Conservation (phyloP, 139 green algal species). For the Bryopsis sp. region DNA sequence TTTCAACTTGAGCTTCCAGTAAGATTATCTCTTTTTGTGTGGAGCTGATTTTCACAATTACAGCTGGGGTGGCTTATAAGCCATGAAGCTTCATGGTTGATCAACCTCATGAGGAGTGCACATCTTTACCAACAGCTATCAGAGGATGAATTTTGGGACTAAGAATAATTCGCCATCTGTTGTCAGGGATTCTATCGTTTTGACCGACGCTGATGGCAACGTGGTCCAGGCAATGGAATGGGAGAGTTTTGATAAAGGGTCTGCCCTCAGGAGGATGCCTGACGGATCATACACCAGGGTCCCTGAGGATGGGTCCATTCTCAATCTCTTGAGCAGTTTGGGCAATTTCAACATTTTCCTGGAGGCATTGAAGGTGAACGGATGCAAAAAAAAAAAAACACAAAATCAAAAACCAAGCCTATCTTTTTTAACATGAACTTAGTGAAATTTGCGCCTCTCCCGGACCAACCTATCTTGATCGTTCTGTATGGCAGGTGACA, state of each 20-base stretch:
- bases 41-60: no score
- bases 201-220: background rate
- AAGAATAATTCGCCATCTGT: slow-evolving; percentile 27
- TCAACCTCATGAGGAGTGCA: background rate
- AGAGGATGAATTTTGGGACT: background rate
- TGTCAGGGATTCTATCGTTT: background rate
- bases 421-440: no score
- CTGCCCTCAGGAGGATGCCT: background rate
- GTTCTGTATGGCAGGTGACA: no score
- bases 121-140: background rate
- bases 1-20: slow-evolving; percentile 33
- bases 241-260: background rate
- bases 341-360: slow-evolving; percentile 41
- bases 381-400: no score
- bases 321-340: slow-evolving; percentile 26
- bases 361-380: slow-evolving; percentile 39
- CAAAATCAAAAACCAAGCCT: no score
- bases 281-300: background rate
- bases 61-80: no score
- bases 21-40: no score
- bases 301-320: slow-evolving; percentile 20
- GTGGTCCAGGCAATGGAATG: background rate
- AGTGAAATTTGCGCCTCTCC: no score
- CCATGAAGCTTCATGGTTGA: slow-evolving; percentile 6
- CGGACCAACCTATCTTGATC: no score